Conservation (phyloP, 2,329 filamentous ascomycete genomes). For the Erysiphe pulchra region DNA sequence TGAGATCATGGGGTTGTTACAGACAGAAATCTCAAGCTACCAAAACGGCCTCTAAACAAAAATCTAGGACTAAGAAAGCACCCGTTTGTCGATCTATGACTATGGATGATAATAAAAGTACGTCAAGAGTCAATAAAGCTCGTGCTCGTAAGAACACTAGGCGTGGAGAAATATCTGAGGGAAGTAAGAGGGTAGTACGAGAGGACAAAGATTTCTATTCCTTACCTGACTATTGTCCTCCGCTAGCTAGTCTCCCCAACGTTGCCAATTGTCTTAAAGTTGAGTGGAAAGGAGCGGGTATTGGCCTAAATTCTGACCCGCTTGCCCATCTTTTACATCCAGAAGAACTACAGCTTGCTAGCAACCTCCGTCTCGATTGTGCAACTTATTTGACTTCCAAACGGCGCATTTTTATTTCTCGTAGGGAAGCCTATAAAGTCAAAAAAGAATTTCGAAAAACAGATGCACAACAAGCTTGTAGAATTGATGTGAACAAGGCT, state of each 20-base stretch:
- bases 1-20: constrained; percentile 5
- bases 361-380: constrained; percentile 58
- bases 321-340: constrained; percentile 46
- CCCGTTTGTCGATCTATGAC: neutral
- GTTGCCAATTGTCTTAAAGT: constrained; percentile 51
- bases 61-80: neutral
- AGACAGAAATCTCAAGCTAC: too few relatives aligned
- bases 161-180: constrained; percentile 10
- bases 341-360: constrained; percentile 52
- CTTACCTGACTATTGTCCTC: constrained; percentile 48
- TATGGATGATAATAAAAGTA: neutral
- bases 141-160: constrained; percentile 1
- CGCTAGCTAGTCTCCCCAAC: constrained; percentile 34
- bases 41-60: neutral
- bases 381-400: constrained; percentile 83
- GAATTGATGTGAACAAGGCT: constrained; percentile 95
- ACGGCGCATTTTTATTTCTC: constrained; percentile 63
- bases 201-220: constrained; percentile 62
- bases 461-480: constrained; percentile 85
- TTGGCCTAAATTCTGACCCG: constrained; percentile 51
- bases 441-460: constrained; percentile 84
- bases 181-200: constrained; percentile 30
- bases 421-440: constrained; percentile 37
- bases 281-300: constrained; percentile 62
- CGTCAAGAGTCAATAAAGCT: neutral